A percentile compares a stretch with the other conserved stretches of the same genome.
Conservation (phyloP, 805 yeast species). For the Wickerhamiella musiphila region DNA sequence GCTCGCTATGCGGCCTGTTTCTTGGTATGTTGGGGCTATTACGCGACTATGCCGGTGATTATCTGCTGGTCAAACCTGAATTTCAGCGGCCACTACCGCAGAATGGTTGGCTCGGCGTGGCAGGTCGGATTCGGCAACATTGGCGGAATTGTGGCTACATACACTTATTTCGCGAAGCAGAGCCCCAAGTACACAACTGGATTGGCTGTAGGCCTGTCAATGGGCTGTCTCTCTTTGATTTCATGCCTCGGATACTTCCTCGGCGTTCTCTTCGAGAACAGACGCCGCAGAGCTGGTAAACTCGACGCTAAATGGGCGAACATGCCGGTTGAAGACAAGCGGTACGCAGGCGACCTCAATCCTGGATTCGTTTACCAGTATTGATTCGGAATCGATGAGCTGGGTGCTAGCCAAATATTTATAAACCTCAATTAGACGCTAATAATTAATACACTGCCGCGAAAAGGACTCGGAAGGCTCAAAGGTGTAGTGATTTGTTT, state of each 20-base stretch:
- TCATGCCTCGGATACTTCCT: conserved; percentile 22
- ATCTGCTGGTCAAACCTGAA: conserved; percentile 53
- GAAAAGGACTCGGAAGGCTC: no score
- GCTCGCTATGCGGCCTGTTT: conserved; percentile 50
- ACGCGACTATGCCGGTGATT: conserved; percentile 47
- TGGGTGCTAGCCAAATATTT: no score
- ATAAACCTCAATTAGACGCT: no score
- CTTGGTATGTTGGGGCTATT: conserved; percentile 39
- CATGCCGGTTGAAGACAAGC: conserved; percentile 13
- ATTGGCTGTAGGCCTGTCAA: conserved; percentile 32
- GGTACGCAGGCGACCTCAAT: conserved; percentile 19
- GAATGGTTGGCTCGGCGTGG: conserved; percentile 40
- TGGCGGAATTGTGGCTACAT: conserved; percentile 54
- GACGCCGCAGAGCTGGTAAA: conserved; percentile 13
- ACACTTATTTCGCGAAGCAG: conserved; percentile 34
- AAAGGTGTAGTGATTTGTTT: no score
- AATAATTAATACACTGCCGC: no score
- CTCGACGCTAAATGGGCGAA: conserved; percentile 14
- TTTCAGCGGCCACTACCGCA: conserved; percentile 44
- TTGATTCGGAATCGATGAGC: no score
- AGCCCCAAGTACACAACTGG: conserved; percentile 45
- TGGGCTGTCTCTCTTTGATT: conserved; percentile 9
- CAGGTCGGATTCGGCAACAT: conserved; percentile 59
- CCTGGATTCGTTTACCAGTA: conserved; percentile 20
- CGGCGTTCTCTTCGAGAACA: conserved; percentile 19